phyloP scores from a whole-genome alignment of 78 protist species.

The Diacronema lutheri region DNA sequence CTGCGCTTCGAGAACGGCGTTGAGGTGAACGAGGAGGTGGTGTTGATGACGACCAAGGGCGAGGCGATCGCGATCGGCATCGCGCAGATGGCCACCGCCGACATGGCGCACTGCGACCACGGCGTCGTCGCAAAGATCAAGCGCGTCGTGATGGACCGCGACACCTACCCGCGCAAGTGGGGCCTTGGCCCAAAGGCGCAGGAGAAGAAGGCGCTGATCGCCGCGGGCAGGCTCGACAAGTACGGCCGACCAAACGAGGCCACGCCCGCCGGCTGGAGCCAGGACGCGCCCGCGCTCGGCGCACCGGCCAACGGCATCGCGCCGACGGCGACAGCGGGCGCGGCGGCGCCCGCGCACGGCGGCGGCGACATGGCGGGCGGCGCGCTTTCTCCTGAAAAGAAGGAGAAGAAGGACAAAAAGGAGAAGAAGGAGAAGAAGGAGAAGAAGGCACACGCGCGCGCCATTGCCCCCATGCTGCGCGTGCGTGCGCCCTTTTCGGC shows the following conservation, averaged over 20 bases:
- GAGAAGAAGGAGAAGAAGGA: slow-evolving; percentile 30
- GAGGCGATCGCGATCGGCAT: slow-evolving; percentile 98
- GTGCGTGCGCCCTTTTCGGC: neutral
- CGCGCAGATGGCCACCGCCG: slow-evolving; percentile 96
- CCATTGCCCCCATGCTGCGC: too few species aligned
- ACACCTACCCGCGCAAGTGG: slow-evolving; percentile 98
- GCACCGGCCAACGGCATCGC: neutral
- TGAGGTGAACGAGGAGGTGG: slow-evolving; percentile 93
- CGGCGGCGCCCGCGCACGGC: neutral
- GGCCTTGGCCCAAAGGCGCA: slow-evolving; percentile 92
- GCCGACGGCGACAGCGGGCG: too few species aligned
- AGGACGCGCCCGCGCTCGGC: slow-evolving; percentile 58
- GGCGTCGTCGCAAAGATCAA: slow-evolving; percentile 99
- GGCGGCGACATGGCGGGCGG: too few species aligned
- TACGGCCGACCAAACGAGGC: slow-evolving; percentile 91
- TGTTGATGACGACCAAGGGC: slow-evolving; percentile 98
- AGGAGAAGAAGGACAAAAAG: slow-evolving; percentile 38
- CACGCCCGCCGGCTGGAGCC: slow-evolving; percentile 93
- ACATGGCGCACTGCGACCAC: slow-evolving; percentile 91
- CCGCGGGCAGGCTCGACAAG: slow-evolving; percentile 97
- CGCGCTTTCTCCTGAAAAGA: too few species aligned
- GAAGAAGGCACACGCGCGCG: neutral
- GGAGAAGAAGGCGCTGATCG: slow-evolving; percentile 88
- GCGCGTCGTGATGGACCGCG: slow-evolving; percentile 99
- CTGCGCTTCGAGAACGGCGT: slow-evolving; percentile 89